A percentile compares a stretch with the other conserved stretches of the same genome.
Evolutionary conservation across 2,329 filamentous ascomycete species (phyloP).

Genomic region (Mycosphaerella arachidis): DNA sequence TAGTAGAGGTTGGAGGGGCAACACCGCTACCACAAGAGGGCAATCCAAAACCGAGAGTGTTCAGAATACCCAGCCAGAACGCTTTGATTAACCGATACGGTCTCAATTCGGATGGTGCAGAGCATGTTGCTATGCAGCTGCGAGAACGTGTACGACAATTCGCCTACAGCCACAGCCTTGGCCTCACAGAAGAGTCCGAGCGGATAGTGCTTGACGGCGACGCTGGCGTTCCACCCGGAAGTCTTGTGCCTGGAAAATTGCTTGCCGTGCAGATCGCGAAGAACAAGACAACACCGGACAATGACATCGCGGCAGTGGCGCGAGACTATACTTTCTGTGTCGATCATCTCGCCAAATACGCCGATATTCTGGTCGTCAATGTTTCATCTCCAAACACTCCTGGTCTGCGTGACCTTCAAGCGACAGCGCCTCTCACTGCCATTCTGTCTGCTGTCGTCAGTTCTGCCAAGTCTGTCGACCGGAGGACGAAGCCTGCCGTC

Average conservation of each 20-base stretch:
- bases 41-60: conserved; percentile 83
- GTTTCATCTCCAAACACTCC: conserved; percentile 96
- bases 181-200: conserved; percentile 60
- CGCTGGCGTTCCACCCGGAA: conserved; percentile 75
- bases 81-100: conserved; percentile 95
- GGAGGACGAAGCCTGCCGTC: conserved; percentile 70
- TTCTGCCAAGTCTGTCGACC: conserved; percentile 64
- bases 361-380: conserved; percentile 96
- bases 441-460: conserved; percentile 79
- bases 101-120: conserved; percentile 85
- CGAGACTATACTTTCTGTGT: conserved; percentile 87
- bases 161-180: conserved; percentile 66
- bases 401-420: conserved; percentile 81
- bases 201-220: conserved; percentile 70
- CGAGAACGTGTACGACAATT: conserved; percentile 73
- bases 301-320: conserved; percentile 75
- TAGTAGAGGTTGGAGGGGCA: conserved; percentile 89
- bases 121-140: conserved; percentile 74
- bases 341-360: conserved; percentile 73
- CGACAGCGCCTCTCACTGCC: conserved; percentile 72
- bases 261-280: conserved; percentile 92
- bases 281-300: conserved; percentile 87
- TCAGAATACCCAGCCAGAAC: conserved; percentile 75
- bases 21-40: conserved; percentile 84
- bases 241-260: conserved; percentile 67